Percentiles rank a stretch among this genome's conserved stretches.
Conservation (phyloP, 306 rosid genomes). For the Casuarina glauca region DNA sequence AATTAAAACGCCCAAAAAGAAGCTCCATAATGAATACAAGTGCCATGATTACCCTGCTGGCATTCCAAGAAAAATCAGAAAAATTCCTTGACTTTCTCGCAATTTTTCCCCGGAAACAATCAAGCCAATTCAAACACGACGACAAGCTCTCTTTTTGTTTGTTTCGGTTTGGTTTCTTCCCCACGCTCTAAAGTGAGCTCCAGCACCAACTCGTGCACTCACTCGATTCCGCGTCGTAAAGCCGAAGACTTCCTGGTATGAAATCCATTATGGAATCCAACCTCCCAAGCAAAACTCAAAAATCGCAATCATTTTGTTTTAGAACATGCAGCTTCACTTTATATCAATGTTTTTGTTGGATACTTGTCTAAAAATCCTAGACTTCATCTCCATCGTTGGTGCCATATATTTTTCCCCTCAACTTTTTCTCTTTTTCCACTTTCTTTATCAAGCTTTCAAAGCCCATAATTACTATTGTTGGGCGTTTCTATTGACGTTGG, state of each 20-base stretch:
- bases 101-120: not conserved
- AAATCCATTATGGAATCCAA: slow-evolving; percentile 53
- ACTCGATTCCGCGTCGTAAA: slow-evolving; percentile 32
- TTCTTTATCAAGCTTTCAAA: slow-evolving; percentile 47
- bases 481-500: slow-evolving; percentile 50
- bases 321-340: slow-evolving; percentile 63
- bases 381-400: slow-evolving; percentile 62
- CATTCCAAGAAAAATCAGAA: not conserved
- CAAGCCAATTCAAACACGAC: not conserved
- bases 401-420: slow-evolving; percentile 27
- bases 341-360: slow-evolving; percentile 48
- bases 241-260: slow-evolving; percentile 35
- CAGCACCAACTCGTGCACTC: slow-evolving; percentile 16
- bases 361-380: slow-evolving; percentile 40
- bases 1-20: no score
- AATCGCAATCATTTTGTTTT: slow-evolving; percentile 56
- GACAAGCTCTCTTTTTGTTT: not conserved
- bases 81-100: not conserved
- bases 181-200: slow-evolving; percentile 1
- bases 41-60: no score
- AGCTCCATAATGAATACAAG: no score
- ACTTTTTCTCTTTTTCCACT: slow-evolving; percentile 24
- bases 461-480: slow-evolving; percentile 57
- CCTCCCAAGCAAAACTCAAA: slow-evolving; percentile 50
- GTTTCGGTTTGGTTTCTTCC: not conserved